Base-by-base conservation (phyloP, 768 basidiomycete genomes). In the Tylopilus rubrobrunneus region DNA sequence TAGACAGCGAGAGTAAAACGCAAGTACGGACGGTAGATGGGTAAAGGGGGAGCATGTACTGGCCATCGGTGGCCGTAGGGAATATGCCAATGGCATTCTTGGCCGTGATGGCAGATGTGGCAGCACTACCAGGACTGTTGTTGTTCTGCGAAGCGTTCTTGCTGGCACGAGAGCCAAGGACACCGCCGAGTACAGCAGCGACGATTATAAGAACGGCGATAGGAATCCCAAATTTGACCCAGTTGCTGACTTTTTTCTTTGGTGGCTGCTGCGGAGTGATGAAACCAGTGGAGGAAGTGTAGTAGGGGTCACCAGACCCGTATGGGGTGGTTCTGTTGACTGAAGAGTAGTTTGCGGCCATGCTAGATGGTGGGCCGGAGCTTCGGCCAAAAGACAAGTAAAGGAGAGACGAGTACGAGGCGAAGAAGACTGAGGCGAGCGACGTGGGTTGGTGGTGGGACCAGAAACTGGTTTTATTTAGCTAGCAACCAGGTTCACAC, bases 31-130 rank as follows among this genome's bases (percentile, higher is more conserved):
- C 94, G 6, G 90, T 90, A 19, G 90, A 86, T 7, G 93, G 91
- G 67, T 95, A 96, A 27, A 94, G 65, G 1, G 95, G 95, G 51
- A 92, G 76, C 74, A 87, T 78, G 67, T 83, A 96, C 46, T 82
- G 77, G 62, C 83, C 82, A 65, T 94, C 79, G 17, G 94, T 97
- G 6, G 84, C 83, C 2, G 86, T 86, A 28, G 93, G 82, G 64
- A 85, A 90, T 39, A 82, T 67, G 19, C 86, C 89, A 31, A 84
- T 55, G n/a, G 75, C 75, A 39, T 79, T 72, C 71, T 88, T 85
- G 23, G 75, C 76, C 56, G 81, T 82, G 19, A 76, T 78, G 28
- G 78, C 82, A 48, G 80, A 79, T 60, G 80, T 83, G 6, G 78
- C 79, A 48, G 61, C 59, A 15, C 52, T 42, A 7, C 42, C 48